These are phyloP conservation scores for Mortierella claussenii DNA, from an alignment of 192 early-diverging fungal genomes.

Conservation along the genomic window DNA sequence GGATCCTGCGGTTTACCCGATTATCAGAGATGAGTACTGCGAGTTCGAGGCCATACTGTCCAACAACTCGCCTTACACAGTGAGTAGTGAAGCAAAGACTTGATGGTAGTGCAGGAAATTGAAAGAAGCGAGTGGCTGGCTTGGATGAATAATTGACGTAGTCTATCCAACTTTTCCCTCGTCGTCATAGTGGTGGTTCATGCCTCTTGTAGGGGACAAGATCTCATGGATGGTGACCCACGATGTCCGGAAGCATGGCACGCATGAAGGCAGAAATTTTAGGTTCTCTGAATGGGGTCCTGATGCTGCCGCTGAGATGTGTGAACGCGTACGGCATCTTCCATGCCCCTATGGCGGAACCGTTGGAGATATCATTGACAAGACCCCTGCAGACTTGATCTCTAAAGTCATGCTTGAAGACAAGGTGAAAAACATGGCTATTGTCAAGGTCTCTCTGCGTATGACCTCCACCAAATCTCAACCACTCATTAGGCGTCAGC, in stretches of 20 bases:
- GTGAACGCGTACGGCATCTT: slow-evolving; percentile 14
- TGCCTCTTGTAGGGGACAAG: slow-evolving; percentile 6
- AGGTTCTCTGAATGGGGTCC: slow-evolving; percentile 31
- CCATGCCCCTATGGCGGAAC: slow-evolving; percentile 29
- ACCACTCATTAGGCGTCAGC: too few relatives aligned
- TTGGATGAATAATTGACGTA: not conserved
- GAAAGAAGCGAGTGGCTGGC: not conserved
- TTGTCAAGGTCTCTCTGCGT: too few relatives aligned
- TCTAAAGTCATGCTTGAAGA: slow-evolving; percentile 45
- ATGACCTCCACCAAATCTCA: too few relatives aligned
- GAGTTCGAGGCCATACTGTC: slow-evolving; percentile 17
- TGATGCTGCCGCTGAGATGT: slow-evolving; percentile 19
- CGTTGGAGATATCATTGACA: slow-evolving; percentile 32
- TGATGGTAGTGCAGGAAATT: too few relatives aligned
- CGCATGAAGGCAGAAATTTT: slow-evolving; percentile 1
- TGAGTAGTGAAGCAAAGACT: not conserved
- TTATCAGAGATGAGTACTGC: slow-evolving; percentile 13
- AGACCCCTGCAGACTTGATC: slow-evolving; percentile 5
- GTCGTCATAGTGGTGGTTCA: slow-evolving; percentile 25
- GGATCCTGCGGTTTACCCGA: slow-evolving; percentile 25
- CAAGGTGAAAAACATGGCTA: too few relatives aligned
- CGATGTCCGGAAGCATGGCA: slow-evolving; percentile 6
- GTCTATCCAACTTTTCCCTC: too few relatives aligned
- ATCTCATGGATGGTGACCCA: slow-evolving; percentile 27
- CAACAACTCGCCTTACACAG: slow-evolving; percentile 15